These are phyloP conservation scores for Paxillus involutus DNA, from an alignment of 768 basidiomycete genomes.

Conservation along the genomic window DNA sequence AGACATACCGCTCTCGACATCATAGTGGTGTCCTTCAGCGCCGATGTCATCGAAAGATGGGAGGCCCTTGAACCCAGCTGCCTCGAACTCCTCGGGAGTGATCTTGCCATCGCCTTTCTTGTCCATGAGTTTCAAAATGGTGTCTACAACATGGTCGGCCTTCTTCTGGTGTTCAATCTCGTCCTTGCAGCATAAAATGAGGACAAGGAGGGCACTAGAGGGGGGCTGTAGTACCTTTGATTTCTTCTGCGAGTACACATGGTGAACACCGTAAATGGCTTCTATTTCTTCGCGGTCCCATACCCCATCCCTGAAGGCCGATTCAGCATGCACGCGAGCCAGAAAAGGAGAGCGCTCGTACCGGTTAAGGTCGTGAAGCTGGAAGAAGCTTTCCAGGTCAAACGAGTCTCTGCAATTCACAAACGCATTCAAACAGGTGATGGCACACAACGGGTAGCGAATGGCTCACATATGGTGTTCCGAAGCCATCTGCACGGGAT, in stretches of 20 bases:
- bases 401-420: constrained; percentile 66
- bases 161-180: constrained; percentile 79
- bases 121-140: constrained; percentile 72
- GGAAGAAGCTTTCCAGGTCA: constrained; percentile 88
- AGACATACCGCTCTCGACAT: constrained; percentile 79
- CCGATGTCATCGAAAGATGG: constrained; percentile 84
- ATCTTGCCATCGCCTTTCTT: constrained; percentile 71
- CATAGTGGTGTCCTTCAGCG: constrained; percentile 92
- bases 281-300: constrained; percentile 91
- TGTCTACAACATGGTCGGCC: constrained; percentile 72
- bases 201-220: not conserved
- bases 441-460: not conserved
- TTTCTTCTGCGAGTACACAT: constrained; percentile 82
- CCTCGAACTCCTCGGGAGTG: constrained; percentile 67
- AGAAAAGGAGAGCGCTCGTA: constrained; percentile 28
- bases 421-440: not conserved
- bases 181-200: constrained; percentile 42
- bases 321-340: not conserved
- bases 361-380: constrained; percentile 91
- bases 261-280: constrained; percentile 95
- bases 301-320: constrained; percentile 60
- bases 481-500: constrained; percentile 69
- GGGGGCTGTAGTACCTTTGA: constrained; percentile 51
- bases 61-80: constrained; percentile 69
- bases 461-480: constrained; percentile 80